Percentiles rank a stretch among this genome's conserved stretches.
phyloP scores from a whole-genome alignment of 371 early-diverging fungal genomes.

The Zancudomyces culisetae region DNA sequence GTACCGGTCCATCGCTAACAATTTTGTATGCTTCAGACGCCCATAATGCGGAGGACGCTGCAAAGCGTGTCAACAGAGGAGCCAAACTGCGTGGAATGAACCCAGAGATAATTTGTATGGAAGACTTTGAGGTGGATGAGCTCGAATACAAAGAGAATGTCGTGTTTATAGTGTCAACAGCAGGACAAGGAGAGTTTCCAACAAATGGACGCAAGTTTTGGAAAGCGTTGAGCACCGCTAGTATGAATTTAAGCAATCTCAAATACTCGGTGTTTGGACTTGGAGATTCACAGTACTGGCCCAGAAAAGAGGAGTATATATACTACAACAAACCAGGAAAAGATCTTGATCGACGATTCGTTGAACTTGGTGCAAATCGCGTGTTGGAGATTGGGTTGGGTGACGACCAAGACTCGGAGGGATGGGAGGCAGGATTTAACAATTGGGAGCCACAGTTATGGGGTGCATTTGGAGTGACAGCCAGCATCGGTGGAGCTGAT shows the following conservation, averaged over 20 bases:
- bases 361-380: constrained; percentile 46
- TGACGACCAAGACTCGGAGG: constrained; percentile 85
- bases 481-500: constrained; percentile 27
- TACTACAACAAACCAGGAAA: constrained; percentile 81
- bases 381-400: constrained; percentile 49
- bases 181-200: constrained; percentile 92
- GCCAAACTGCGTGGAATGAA: constrained; percentile 59
- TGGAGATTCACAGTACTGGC: constrained; percentile 92
- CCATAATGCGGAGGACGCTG: constrained; percentile 67
- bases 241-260: constrained; percentile 42
- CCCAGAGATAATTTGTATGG: constrained; percentile 55
- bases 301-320: constrained; percentile 64
- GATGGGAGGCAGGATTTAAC: constrained; percentile 60
- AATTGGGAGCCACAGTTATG: constrained; percentile 65
- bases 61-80: constrained; percentile 58
- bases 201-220: constrained; percentile 71
- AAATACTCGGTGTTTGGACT: constrained; percentile 66
- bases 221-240: constrained; percentile 48
- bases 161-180: constrained; percentile 59
- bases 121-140: constrained; percentile 62
- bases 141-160: constrained; percentile 52
- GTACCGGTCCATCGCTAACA: constrained; percentile 57
- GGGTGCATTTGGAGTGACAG: constrained; percentile 52
- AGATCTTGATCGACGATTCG: constrained; percentile 59
- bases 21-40: constrained; percentile 82